These are phyloP conservation scores for Cucurbita argyrosperma DNA, from an alignment of 306 rosid species.

Conservation along the genomic window DNA sequence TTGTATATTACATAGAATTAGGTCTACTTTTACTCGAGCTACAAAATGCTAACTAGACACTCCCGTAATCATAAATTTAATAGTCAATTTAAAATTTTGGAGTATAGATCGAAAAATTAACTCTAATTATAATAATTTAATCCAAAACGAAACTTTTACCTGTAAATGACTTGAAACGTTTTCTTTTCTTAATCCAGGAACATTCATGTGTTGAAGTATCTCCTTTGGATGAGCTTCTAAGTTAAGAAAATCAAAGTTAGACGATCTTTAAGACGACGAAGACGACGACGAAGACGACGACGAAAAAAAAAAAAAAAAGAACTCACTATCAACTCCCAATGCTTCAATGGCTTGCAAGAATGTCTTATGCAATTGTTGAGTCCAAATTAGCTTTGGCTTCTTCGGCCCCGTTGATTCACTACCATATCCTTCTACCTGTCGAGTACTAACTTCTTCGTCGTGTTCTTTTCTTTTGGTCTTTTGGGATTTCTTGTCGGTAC, in stretches of 20 bases:
- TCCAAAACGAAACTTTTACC: constrained; percentile 2
- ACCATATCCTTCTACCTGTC: background rate
- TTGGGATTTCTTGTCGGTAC: background rate
- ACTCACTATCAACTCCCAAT: constrained; percentile 24
- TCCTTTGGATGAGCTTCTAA: constrained; percentile 25
- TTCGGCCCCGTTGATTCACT: background rate
- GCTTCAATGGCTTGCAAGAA: constrained; percentile 17
- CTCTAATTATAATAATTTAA: background rate
- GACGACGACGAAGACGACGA: no score
- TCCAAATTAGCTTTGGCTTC: constrained; percentile 21
- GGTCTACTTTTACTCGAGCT: no score
- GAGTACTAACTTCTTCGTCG: background rate
- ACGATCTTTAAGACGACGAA: no score
- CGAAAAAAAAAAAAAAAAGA: no score
- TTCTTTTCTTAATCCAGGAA: constrained; percentile 19
- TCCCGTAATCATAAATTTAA: no score
- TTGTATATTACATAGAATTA: no score
- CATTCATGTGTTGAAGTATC: constrained; percentile 24
- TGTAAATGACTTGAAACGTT: constrained; percentile 24
- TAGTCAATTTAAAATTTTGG: no score
- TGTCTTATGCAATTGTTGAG: constrained; percentile 13
- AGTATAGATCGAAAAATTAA: no score
- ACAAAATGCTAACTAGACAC: no score
- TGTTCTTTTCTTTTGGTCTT: constrained; percentile 1
- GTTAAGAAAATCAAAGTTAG: constrained; percentile 6